Conservation (phyloP, 257 asterid genomes). For the Voacanga thouarsii region DNA sequence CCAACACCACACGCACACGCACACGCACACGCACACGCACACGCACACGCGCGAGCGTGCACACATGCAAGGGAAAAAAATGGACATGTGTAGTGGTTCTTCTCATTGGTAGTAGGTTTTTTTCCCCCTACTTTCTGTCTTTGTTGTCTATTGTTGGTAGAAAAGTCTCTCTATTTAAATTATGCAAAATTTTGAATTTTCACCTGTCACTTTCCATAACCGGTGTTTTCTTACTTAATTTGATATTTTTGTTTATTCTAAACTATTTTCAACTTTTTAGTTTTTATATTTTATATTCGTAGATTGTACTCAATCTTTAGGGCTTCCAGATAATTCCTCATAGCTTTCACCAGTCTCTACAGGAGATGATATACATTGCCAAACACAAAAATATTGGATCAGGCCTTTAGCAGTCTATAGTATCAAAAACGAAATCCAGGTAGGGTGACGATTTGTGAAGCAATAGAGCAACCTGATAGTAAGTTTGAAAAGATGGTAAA, state of each 20-base stretch:
- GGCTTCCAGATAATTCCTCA: background rate
- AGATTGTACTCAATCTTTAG: background rate
- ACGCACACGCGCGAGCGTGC: no score
- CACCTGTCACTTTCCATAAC: background rate
- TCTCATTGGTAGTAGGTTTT: background rate
- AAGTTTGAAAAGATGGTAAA: background rate
- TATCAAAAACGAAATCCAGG: background rate
- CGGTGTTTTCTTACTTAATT: background rate
- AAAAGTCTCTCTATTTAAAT: background rate
- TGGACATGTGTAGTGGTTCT: background rate
- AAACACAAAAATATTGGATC: background rate
- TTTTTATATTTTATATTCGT: background rate
- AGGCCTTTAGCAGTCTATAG: background rate
- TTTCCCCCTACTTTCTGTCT: background rate
- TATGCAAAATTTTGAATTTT: background rate
- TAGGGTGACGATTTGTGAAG: background rate
- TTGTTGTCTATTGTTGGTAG: background rate
- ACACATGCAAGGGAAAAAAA: no score
- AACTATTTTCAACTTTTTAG: background rate
- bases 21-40: no score
- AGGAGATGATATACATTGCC: background rate
- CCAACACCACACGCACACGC: no score
- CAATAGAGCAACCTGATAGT: background rate
- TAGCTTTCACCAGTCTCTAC: background rate
- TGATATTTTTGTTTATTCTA: background rate